Conservation (phyloP, 1,284 basidiomycete species). For the Sanghuangporus sanghuang region DNA sequence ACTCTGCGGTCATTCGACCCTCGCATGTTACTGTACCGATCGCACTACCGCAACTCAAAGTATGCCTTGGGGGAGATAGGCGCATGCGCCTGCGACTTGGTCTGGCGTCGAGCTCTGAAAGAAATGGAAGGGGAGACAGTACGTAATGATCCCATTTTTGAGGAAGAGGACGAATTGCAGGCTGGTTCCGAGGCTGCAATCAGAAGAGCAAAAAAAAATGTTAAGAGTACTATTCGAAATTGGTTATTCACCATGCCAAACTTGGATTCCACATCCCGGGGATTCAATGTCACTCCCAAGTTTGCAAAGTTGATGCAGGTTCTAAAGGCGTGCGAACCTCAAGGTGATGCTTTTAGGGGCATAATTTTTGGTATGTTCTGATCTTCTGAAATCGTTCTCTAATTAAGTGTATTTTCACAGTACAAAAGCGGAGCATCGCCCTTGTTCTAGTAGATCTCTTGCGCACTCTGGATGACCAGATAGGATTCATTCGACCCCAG, state of each 20-base stretch:
- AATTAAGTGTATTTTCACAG: constrained; percentile 27
- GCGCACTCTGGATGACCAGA: constrained; percentile 35
- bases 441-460: constrained; percentile 42
- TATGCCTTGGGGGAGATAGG: constrained; percentile 49
- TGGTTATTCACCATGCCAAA: constrained; percentile 60
- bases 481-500: constrained; percentile 38
- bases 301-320: constrained; percentile 53
- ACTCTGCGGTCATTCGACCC: constrained; percentile 35
- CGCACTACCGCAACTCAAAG: constrained; percentile 41
- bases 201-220: constrained; percentile 23
- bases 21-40: constrained; percentile 32
- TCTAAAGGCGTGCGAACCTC: constrained; percentile 45
- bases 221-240: constrained; percentile 43
- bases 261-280: constrained; percentile 42
- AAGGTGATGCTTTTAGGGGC: constrained; percentile 53
- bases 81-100: constrained; percentile 55
- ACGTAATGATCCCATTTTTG: constrained; percentile 25
- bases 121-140: constrained; percentile 30
- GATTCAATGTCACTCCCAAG: constrained; percentile 63
- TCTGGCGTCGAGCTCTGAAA: constrained; percentile 52
- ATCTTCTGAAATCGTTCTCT: neutral
- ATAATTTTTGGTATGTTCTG: constrained; percentile 52
- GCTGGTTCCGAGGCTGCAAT: constrained; percentile 20
- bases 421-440: constrained; percentile 40
- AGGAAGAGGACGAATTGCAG: constrained; percentile 29